Conservation (phyloP, 208 protist species). For the Wallacemonas sp. region DNA sequence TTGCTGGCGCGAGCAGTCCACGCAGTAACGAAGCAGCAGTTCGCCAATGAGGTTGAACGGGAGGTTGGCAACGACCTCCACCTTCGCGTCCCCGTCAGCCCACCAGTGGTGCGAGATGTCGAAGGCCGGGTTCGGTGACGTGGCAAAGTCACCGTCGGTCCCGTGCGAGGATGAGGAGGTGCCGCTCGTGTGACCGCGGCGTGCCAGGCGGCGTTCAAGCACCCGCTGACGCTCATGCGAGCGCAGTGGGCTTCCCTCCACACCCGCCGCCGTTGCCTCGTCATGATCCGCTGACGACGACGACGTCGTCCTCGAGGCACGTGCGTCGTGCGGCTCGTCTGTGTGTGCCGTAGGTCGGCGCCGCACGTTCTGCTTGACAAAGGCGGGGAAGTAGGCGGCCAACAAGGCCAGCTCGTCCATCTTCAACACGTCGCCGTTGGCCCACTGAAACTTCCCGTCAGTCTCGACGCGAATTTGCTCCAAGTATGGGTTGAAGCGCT, state of each 20-base stretch:
- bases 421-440: constrained; percentile 79
- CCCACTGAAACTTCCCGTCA: constrained; percentile 83
- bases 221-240: constrained; percentile 45
- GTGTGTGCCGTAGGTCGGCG: constrained; percentile 4
- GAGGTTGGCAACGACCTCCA: constrained; percentile 88
- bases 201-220: constrained; percentile 39
- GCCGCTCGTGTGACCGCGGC: constrained; percentile 21
- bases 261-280: constrained; percentile 8
- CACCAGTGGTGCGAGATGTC: constrained; percentile 72
- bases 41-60: constrained; percentile 81
- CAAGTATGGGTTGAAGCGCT: constrained; percentile 78
- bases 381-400: constrained; percentile 41
- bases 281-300: not conserved
- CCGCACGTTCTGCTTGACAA: constrained; percentile 52
- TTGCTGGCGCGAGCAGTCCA: constrained; percentile 64
- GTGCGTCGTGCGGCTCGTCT: not conserved
- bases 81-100: constrained; percentile 74
- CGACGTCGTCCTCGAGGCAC: not conserved
- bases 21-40: constrained; percentile 82
- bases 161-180: not conserved
- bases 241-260: constrained; percentile 62
- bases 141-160: not conserved
- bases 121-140: constrained; percentile 39
- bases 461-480: constrained; percentile 82
- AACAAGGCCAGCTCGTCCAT: constrained; percentile 76